A percentile compares a stretch with the other conserved stretches of the same genome.
Conservation (phyloP, 2,329 filamentous ascomycete genomes). For the Chalaropsis ovoidea region DNA sequence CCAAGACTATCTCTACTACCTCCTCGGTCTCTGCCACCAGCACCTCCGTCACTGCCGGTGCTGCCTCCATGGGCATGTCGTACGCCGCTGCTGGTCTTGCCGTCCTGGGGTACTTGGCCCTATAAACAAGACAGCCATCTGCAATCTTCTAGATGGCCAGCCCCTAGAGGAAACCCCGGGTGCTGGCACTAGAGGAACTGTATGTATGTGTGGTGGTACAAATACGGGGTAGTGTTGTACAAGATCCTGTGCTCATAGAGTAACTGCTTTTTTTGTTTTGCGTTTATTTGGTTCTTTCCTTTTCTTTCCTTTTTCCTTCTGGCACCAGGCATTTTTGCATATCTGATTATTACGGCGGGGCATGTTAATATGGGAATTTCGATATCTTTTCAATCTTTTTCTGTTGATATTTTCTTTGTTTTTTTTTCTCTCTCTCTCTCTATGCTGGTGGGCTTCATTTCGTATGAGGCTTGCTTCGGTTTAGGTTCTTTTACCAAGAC, state of each 20-base stretch:
- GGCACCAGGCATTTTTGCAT: constrained; percentile 1
- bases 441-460: not conserved
- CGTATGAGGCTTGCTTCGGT: not conserved
- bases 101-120: constrained; percentile 18
- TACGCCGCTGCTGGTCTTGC: constrained; percentile 22
- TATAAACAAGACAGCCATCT: constrained; percentile 17
- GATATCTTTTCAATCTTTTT: constrained; percentile 16
- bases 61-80: constrained; percentile 15
- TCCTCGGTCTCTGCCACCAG: not conserved
- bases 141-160: not conserved
- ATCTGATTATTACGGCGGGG: not conserved
- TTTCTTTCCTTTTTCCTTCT: not conserved
- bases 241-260: not conserved
- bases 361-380: constrained; percentile 11
- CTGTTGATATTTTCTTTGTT: constrained; percentile 13
- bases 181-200: not conserved
- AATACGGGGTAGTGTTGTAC: not conserved
- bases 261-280: not conserved
- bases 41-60: constrained; percentile 9
- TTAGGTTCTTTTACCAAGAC: not conserved
- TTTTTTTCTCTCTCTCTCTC: too few species aligned
- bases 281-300: not conserved
- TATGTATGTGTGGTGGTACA: not conserved
- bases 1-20: not conserved
- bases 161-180: not conserved